Base-by-base conservation (phyloP, 2,329 filamentous ascomycete species). In the Neurospora sp. region DNA sequence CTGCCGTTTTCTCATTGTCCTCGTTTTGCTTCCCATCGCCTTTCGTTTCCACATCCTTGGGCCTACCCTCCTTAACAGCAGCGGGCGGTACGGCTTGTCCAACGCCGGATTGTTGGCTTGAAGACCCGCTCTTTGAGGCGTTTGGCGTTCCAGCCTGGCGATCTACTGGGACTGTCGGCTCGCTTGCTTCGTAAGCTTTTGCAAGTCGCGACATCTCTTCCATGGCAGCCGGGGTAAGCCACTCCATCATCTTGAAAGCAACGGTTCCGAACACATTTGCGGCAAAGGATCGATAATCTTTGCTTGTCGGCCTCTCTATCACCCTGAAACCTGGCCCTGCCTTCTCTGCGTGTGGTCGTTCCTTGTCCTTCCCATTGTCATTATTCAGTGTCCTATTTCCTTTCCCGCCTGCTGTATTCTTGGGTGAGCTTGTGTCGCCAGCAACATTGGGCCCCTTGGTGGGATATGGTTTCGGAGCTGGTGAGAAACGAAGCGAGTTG, bases 241-340 rank as follows among this genome's bases (percentile, higher is more conserved):
- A 91, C 76, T 91, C 89, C 3, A 91, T 75, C 87, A 91, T 91
- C 75, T 88, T 90, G 77, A 91, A 88, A 11, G 89, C 85, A 11
- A 86, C 86, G 0, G 88, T 89, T 6, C 85, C 87, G 74, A 91
- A 90, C 8, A 90, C 80, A 72, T 89, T 89, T 6, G 86, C 86
- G 8, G 87, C 84, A 75, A 89, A 88, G 0, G 87, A 88, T 6
- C 87, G 82, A 73, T 88, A 84, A 72, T 89, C 87, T 71, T 85
- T 87, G 73, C 79, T 84, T 11, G 80, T 76, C 1, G 83, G 81
- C 46, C 81, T 80, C 72, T 88, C 86, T 1, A 77, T 76, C 1
- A 87, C 77, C 4, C 74, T 78, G 62, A 86, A 77, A 36, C 66
- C 68, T 8, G 72, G 70, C 12, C 41, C 78, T 73, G 37, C 66